Conservation (phyloP, 306 rosid genomes). For the Morella rubra region DNA sequence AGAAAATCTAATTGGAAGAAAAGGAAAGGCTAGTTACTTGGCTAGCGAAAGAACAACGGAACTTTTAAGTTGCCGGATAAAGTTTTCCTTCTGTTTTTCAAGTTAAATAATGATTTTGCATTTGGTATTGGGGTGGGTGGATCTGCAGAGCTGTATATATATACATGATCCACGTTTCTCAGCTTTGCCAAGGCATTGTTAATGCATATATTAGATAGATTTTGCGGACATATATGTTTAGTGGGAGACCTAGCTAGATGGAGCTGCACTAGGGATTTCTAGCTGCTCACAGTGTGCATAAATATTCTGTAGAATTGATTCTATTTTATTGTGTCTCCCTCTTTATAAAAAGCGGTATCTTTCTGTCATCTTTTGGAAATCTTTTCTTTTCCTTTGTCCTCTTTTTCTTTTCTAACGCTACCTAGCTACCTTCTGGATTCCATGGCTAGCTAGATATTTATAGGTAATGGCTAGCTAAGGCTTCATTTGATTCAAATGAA, state of each 20-base stretch:
- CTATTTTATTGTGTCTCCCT: conserved; percentile 50
- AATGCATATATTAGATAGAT: conserved; percentile 4
- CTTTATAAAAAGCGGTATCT: conserved; percentile 56
- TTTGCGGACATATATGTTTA: conserved; percentile 17
- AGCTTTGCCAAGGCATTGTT: conserved; percentile 39
- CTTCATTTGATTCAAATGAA: neutral
- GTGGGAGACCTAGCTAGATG: conserved; percentile 36
- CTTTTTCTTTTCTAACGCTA: neutral
- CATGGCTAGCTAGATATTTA: neutral
- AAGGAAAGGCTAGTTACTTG: neutral
- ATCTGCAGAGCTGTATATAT: conserved; percentile 31
- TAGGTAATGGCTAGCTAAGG: neutral
- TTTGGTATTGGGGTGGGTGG: neutral
- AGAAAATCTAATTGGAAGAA: neutral
- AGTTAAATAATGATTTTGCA: neutral
- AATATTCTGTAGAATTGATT: conserved; percentile 51
- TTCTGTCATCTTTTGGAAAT: conserved; percentile 34
- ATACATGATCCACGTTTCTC: conserved; percentile 12
- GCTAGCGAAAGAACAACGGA: neutral
- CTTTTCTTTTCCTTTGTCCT: neutral
- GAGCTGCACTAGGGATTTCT: conserved; percentile 18
- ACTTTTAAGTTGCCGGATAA: neutral
- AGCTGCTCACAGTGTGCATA: conserved; percentile 36
- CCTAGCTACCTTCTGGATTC: neutral
- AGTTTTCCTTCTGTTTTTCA: neutral